These are phyloP conservation scores for Taxillus chinensis DNA, from an alignment of 164 flowering plant genomes.

Conservation along the genomic window DNA sequence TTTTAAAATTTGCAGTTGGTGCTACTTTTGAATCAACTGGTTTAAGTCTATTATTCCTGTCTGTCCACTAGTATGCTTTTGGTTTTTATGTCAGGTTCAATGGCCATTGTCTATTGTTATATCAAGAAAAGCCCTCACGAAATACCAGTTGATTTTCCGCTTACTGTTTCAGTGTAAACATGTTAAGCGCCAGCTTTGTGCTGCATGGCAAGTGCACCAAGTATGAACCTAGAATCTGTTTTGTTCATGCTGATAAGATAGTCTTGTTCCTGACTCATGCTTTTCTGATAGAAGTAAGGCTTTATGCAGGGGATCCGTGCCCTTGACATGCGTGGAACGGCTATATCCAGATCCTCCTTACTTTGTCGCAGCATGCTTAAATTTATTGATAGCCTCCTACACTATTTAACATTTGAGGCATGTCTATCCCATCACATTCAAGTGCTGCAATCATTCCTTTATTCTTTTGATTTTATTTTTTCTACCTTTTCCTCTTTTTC, in stretches of 20 bases:
- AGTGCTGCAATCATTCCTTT: not conserved
- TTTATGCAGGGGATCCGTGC: conserved; percentile 62
- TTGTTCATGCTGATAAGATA: not conserved
- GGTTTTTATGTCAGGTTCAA: conserved; percentile 33
- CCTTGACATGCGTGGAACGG: conserved; percentile 63
- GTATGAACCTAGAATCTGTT: conserved; percentile 31
- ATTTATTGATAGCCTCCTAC: conserved; percentile 88
- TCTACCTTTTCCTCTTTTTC: not conserved
- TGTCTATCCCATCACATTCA: conserved; percentile 7
- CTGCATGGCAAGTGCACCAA: conserved; percentile 98
- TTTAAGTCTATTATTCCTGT: no score
- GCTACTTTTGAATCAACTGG: no score
- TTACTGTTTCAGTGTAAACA: conserved; percentile 92
- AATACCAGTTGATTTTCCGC: conserved; percentile 85
- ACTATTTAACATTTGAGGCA: conserved; percentile 93
- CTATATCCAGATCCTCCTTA: conserved; percentile 69
- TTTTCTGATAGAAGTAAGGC: conserved; percentile 2
- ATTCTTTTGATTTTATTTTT: not conserved
- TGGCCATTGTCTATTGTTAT: conserved; percentile 94
- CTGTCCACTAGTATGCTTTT: no score
- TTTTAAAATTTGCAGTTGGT: no score
- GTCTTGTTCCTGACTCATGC: not conserved
- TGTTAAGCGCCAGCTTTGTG: conserved; percentile 89
- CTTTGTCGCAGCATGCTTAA: conserved; percentile 93
- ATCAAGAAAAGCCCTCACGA: conserved; percentile 81